phyloP scores from a whole-genome alignment of 805 yeast genomes.

The Yarrowia deformans region DNA sequence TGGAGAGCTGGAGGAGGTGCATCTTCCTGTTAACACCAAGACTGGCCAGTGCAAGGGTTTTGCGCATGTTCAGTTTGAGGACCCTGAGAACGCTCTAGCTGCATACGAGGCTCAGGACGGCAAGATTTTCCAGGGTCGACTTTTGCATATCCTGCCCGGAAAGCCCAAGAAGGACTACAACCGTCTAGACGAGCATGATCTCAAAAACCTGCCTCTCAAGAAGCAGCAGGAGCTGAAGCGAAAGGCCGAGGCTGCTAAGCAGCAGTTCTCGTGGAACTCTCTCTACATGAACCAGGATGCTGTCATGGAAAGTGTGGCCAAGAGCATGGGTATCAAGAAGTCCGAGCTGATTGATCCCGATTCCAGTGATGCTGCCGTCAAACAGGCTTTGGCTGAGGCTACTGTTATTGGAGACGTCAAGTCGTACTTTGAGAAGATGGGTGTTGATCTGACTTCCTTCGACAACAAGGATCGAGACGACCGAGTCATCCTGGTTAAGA shows the following conservation, averaged over 20 bases:
- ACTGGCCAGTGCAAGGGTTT: conserved; percentile 92
- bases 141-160: conserved; percentile 87
- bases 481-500: conserved; percentile 79
- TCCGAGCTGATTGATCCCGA: conserved; percentile 87
- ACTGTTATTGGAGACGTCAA: conserved; percentile 92
- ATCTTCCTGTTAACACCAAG: conserved; percentile 88
- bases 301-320: conserved; percentile 86
- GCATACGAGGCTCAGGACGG: conserved; percentile 83
- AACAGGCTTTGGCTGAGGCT: conserved; percentile 97
- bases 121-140: conserved; percentile 91
- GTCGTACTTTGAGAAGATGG: conserved; percentile 81
- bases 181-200: conserved; percentile 85
- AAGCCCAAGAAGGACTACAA: conserved; percentile 77
- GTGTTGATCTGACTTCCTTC: conserved; percentile 82
- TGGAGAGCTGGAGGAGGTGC: conserved; percentile 87
- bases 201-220: conserved; percentile 89
- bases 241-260: conserved; percentile 82
- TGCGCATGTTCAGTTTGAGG: conserved; percentile 79
- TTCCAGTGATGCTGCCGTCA: conserved; percentile 86
- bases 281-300: conserved; percentile 90
- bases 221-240: conserved; percentile 86
- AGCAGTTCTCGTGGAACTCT: conserved; percentile 95
- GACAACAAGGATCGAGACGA: conserved; percentile 74
- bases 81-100: conserved; percentile 71
- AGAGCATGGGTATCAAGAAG: conserved; percentile 80